Evolutionary conservation across 768 basidiomycete species (phyloP), one percentile per base, ranked within the genome.

Genomic region (Favolaschia claudopus): DNA sequence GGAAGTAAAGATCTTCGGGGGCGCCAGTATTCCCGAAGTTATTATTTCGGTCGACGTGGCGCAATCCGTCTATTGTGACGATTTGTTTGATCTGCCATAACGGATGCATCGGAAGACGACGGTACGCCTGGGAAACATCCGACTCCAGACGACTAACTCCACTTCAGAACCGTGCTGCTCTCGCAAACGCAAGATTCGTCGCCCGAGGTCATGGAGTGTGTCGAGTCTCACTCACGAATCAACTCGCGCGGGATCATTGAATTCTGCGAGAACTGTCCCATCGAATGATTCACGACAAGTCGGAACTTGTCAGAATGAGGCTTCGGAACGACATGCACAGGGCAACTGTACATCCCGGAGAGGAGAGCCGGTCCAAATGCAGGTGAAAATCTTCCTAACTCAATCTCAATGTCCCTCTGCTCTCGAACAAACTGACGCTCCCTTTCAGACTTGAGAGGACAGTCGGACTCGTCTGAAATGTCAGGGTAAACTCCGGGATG

Each of bases 51-150:
- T 77, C 73, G 0, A 78, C 55, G 47, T 73, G 58, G 0, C 32
- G 31, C 0, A 19, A 4, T 0, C 67, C 69, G 7, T 72, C 63
- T 17, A 79, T 49, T 0, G 46, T 63, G 7, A 74, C 65, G 0
- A 79, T 49, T 33, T 82, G 80, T 15, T 75, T 76, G 1, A 81
- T 55, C 42, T 82, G 77, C 79, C 79, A 81, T 0, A 65, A 36
- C 0, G 72, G 76, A 40, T 79, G 74, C 60, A 79, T 66, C 0
- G 79, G 81, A 9, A 78, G 47, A 0, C 70, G 67, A 0, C 72
- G 61, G 29, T 79, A 83, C 0, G 80, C 81, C 13, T 75, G 66
- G 0, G 70, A 54, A 0, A 82, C 69, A 45, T 82, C 76, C 0
- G 75, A 74, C 32, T 80, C 81, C 64, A 69, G 0, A 73, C 24